Percentiles rank a stretch among this genome's conserved stretches.
phyloP scores from a whole-genome alignment of 2,329 filamentous ascomycete genomes.

The Pseudogymnoascus sp. region DNA sequence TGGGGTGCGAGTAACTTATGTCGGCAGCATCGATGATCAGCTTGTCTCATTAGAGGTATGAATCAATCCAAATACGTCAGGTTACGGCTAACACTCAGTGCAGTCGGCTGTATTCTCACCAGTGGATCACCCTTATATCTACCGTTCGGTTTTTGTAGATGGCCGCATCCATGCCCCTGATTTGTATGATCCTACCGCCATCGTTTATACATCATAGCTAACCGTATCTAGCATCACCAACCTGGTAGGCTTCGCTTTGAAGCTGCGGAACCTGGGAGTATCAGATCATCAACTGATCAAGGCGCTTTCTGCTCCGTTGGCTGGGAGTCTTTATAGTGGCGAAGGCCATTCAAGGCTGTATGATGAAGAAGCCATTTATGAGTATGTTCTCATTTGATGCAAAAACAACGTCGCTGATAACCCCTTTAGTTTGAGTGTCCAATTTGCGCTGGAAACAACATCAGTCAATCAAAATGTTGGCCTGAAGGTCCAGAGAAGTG shows the following conservation, averaged over 20 bases:
- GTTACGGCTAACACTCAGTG: constrained; percentile 19
- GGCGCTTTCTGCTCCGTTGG: constrained; percentile 79
- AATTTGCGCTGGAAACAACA: constrained; percentile 67
- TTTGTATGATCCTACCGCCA: constrained; percentile 48
- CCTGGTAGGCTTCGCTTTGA: constrained; percentile 85
- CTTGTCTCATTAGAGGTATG: constrained; percentile 80
- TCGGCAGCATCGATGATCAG: constrained; percentile 95
- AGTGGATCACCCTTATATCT: constrained; percentile 84
- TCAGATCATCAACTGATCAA: constrained; percentile 89
- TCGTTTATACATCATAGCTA: not conserved
- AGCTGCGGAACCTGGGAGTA: constrained; percentile 85
- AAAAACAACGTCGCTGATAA: constrained; percentile 12
- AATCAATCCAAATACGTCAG: constrained; percentile 11
- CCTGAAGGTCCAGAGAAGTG: constrained; percentile 45
- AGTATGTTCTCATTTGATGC: constrained; percentile 36
- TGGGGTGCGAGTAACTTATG: constrained; percentile 75
- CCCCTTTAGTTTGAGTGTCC: constrained; percentile 51
- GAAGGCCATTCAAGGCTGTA: constrained; percentile 93
- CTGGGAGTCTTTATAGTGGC: constrained; percentile 82
- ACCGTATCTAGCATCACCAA: constrained; percentile 57
- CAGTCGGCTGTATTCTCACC: constrained; percentile 79
- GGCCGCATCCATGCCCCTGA: constrained; percentile 85
- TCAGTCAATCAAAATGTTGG: constrained; percentile 36
- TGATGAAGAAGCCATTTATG: constrained; percentile 79
- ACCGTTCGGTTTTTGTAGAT: constrained; percentile 92